Base-by-base conservation (phyloP, 2,329 filamentous ascomycete genomes). In the Fusarium metavorans region DNA sequence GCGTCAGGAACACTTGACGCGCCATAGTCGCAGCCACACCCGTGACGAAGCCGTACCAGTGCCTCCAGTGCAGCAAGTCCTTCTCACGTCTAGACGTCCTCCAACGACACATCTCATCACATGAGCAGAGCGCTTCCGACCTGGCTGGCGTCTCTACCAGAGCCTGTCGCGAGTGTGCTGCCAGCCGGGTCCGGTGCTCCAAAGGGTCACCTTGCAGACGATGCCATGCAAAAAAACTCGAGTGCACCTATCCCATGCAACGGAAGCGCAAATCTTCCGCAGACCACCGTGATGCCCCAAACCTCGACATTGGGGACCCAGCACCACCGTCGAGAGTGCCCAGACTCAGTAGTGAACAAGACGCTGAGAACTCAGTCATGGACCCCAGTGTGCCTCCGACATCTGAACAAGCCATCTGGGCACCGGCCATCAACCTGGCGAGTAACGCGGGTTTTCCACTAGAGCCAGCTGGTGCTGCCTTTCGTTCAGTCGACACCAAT, bases 41-140 rank as follows among this genome's bases (percentile, higher is more conserved):
- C 58, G 45, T 6, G 73, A 75, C n/a, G 54, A 75, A 71, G n/a
- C 73, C 73, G 9, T 75, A 61, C 57, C 20, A 39, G 5, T 75
- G 73, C 16, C 5, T 27, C 1, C 39, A 67, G 50, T 75, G 73
- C 39, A 64, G 45, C 9, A 75, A 75, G 30, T 69, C 67, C 3
- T 75, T 75, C 48, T 64, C 73, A 1, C 73, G 73, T 4, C 64
- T 59, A 25, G 73, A 75, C 27, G 70, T 75, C 14, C 35, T 75
- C 4, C 60, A 68, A 11, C 72, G 73, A 5, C 73, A 76, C 23
- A 48, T 56, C 11, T 23, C 57, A 5, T 73, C 73, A 4, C 73
- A 76, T 4, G 27, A 27, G 27, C 50, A n/a, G 25, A 54, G 11
- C 18, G 6, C 50, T 2, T 27, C 30, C 50, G 25, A 48, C 14